Base-by-base conservation (phyloP, 1,139 yeast species). In the Blastobotrys persicus region DNA sequence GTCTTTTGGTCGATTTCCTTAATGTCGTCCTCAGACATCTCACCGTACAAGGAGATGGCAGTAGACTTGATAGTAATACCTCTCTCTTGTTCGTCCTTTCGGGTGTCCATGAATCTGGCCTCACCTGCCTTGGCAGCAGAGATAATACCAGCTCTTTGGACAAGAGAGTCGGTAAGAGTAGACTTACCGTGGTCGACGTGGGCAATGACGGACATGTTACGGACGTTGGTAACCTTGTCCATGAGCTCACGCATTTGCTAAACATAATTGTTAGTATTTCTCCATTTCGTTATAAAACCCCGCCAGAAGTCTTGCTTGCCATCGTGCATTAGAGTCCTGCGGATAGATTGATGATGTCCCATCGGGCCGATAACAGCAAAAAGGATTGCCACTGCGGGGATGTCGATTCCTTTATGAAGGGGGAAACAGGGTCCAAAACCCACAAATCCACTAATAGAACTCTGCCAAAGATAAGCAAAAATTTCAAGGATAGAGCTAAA, bases 171-270 rank as follows among this genome's bases (percentile, higher is more conserved):
- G 76, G 98, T 89, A 78, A 92, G 85, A 70, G 98, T 92, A 65
- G 98, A 89, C 79, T 92, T 92, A 81, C 98, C 98, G 84, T 92
- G 98, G 84, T 92, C 98, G 86, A 92, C 98, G 87, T 92, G 98
- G 74, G 98, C 98, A 85, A 92, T 92, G 78, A 92, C 98, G 78
- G 98, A 92, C 95, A 92, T 92, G 95, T 92, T 92, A 83, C 98
- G 96, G 73, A 92, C 97, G 75, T 92, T 91, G 78, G 97, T 85
- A 81, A 89, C 96, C 80, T 85, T 87, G 95, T 92, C 98, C 98
- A 91, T 91, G 79, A 91, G 85, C 70, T 79, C 91, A 81, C 98
- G 95, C 87, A 91, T 91, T 81, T 91, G 97, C 60, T 59, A 45
- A 26, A 3, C 3, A n/a, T 4, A 16, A 26, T 31, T 28, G 51